A percentile compares a stretch with the other conserved stretches of the same genome.
These are phyloP conservation scores for Peterozyma xylosa DNA, from an alignment of 805 yeast species.

Conservation along the genomic window DNA sequence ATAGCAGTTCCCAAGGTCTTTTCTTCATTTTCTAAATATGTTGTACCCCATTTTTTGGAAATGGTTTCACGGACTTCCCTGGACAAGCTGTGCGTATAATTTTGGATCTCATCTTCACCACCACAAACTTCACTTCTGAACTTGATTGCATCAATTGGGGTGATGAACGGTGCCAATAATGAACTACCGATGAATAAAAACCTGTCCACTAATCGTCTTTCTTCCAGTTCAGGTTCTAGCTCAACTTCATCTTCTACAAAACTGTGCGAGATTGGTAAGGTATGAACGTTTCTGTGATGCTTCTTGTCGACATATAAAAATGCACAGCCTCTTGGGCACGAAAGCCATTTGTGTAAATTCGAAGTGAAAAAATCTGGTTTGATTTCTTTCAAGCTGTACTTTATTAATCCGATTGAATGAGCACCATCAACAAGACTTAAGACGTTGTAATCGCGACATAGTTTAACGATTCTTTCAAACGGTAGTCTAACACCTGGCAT, in stretches of 20 bases:
- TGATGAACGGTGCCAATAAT: slow-evolving; percentile 32
- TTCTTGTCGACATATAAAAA: slow-evolving; percentile 47
- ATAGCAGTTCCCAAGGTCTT: slow-evolving; percentile 29
- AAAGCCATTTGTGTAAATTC: slow-evolving; percentile 68
- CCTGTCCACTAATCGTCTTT: slow-evolving; percentile 29
- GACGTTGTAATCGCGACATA: slow-evolving; percentile 38
- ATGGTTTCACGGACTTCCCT: slow-evolving; percentile 31
- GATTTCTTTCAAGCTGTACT: slow-evolving; percentile 30
- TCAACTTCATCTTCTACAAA: slow-evolving; percentile 27
- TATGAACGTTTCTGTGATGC: slow-evolving; percentile 42
- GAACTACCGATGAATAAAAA: slow-evolving; percentile 47
- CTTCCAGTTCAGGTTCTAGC: slow-evolving; percentile 14
- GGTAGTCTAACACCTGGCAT: slow-evolving; percentile 61
- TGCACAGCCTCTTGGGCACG: slow-evolving; percentile 50
- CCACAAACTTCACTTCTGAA: slow-evolving; percentile 51
- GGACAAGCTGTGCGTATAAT: slow-evolving; percentile 41
- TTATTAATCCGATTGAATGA: slow-evolving; percentile 53
- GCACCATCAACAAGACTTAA: slow-evolving; percentile 67
- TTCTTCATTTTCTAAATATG: slow-evolving; percentile 27
- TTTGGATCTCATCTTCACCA: slow-evolving; percentile 45
- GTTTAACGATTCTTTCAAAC: slow-evolving; percentile 33
- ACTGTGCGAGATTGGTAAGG: slow-evolving; percentile 50
- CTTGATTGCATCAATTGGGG: slow-evolving; percentile 40
- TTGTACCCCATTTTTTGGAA: slow-evolving; percentile 30
- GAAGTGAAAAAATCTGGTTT: slow-evolving; percentile 55